These are phyloP conservation scores for Grosmannia huntii DNA, from an alignment of 2,329 filamentous ascomycete species.

Conservation along the genomic window DNA sequence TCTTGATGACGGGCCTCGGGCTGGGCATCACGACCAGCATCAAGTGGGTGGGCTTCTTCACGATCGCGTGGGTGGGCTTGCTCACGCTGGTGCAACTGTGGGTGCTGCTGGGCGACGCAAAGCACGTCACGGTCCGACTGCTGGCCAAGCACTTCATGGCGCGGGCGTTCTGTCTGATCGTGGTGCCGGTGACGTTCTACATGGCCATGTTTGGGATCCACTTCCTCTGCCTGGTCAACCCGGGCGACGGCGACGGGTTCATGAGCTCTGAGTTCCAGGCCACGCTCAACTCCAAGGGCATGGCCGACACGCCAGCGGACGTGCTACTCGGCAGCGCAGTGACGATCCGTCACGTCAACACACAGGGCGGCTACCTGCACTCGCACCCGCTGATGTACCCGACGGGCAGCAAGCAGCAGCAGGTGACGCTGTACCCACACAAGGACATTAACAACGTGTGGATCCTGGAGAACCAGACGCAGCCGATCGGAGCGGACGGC, in stretches of 20 bases:
- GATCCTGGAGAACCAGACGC: conserved; percentile 90
- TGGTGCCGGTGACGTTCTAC: conserved; percentile 83
- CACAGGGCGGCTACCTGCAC: conserved; percentile 93
- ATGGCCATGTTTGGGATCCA: conserved; percentile 96
- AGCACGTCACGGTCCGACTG: conserved; percentile 69
- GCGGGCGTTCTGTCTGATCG: conserved; percentile 77
- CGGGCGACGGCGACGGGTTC: conserved; percentile 94
- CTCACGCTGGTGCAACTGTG: conserved; percentile 88
- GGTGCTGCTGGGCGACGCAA: conserved; percentile 82
- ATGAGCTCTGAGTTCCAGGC: conserved; percentile 99
- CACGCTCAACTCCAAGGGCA: conserved; percentile 88
- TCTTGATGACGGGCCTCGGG: conserved; percentile 71
- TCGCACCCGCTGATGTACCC: conserved; percentile 98
- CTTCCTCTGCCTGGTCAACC: conserved; percentile 85
- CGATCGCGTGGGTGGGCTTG: conserved; percentile 91
- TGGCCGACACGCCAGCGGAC: conserved; percentile 90
- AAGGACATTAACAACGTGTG: conserved; percentile 98
- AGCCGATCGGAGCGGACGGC: conserved; percentile 66
- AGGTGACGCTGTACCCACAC: conserved; percentile 95
- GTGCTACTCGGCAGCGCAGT: conserved; percentile 81
- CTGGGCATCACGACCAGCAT: conserved; percentile 87
- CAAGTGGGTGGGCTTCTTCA: conserved; percentile 98
- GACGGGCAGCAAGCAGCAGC: conserved; percentile 93
- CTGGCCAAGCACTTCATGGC: conserved; percentile 94
- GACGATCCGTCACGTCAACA: conserved; percentile 84